Evolutionary conservation across 495 filamentous ascomycete genomes (phyloP).

Genomic region (Aspergillus taichungensis): DNA sequence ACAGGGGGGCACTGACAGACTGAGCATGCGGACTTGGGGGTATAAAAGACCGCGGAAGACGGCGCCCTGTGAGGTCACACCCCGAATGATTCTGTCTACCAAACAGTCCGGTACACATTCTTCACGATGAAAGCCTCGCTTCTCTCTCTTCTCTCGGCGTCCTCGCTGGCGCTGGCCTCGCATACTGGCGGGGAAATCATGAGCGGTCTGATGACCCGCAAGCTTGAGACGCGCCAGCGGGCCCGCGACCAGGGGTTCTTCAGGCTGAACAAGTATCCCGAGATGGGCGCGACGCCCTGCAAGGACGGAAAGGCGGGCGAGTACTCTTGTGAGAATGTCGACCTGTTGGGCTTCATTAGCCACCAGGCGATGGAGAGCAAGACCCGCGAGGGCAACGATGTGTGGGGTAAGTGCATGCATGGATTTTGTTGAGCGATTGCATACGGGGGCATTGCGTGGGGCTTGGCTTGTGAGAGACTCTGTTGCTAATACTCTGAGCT

Average conservation of each 20-base stretch:
- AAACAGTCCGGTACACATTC: background rate
- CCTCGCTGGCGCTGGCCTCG: constrained; percentile 4
- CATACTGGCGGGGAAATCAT: constrained; percentile 2
- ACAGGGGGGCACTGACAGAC: no score
- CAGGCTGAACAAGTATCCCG: constrained; percentile 7
- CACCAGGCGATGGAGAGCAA: constrained; percentile 12
- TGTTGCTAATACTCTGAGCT: background rate
- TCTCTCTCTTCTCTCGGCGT: constrained; percentile 7
- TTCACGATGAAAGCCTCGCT: constrained; percentile 8
- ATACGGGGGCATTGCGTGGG: background rate
- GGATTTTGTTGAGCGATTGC: no score
- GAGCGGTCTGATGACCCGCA: constrained; percentile 11
- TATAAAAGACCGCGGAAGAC: no score
- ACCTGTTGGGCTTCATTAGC: constrained; percentile 10
- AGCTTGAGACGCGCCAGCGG: constrained; percentile 6
- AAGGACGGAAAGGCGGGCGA: constrained; percentile 8
- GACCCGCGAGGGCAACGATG: constrained; percentile 13
- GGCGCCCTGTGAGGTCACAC: no score
- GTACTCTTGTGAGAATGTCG: constrained; percentile 12
- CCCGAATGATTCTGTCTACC: no score
- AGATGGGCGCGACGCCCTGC: constrained; percentile 2
- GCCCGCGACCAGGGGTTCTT: constrained; percentile 10
- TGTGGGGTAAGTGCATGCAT: constrained; percentile 9
- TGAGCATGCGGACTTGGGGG: no score
- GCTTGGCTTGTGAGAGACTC: no score